Conservation (phyloP, 495 filamentous ascomycete species). For the Monascus purpureus region DNA sequence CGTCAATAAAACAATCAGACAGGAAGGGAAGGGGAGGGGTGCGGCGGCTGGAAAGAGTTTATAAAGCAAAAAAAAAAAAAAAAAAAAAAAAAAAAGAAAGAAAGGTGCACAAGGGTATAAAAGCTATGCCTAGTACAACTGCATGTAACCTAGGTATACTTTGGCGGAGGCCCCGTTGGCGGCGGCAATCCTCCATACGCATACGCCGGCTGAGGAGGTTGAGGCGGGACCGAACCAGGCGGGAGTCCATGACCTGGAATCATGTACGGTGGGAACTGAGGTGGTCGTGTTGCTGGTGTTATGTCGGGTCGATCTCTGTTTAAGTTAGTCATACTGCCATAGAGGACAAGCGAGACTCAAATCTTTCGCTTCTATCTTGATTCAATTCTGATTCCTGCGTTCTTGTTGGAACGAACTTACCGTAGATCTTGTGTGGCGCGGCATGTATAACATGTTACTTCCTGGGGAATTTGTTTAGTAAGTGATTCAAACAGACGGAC, state of each 20-base stretch:
- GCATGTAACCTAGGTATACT: too few relatives aligned
- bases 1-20: too few relatives aligned
- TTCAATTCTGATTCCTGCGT: too few relatives aligned
- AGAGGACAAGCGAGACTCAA: too few relatives aligned
- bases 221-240: neutral
- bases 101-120: too few relatives aligned
- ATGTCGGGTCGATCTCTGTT: constrained; percentile 34
- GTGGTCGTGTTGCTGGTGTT: constrained; percentile 27
- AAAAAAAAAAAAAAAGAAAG: constrained; percentile 2
- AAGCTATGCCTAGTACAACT: too few relatives aligned
- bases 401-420: too few relatives aligned
- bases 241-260: neutral
- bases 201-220: neutral
- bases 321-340: too few relatives aligned
- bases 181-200: neutral
- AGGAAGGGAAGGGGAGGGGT: too few relatives aligned
- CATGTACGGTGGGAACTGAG: constrained; percentile 5
- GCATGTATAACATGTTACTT: constrained; percentile 39
- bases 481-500: neutral
- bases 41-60: too few relatives aligned
- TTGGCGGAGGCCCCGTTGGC: too few relatives aligned
- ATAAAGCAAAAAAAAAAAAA: constrained; percentile 3
- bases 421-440: constrained; percentile 38
- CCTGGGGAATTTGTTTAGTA: constrained; percentile 17
- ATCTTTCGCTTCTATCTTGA: too few relatives aligned